phyloP scores from a whole-genome alignment of 768 basidiomycete species.

The Paxillus rubicundulus region DNA sequence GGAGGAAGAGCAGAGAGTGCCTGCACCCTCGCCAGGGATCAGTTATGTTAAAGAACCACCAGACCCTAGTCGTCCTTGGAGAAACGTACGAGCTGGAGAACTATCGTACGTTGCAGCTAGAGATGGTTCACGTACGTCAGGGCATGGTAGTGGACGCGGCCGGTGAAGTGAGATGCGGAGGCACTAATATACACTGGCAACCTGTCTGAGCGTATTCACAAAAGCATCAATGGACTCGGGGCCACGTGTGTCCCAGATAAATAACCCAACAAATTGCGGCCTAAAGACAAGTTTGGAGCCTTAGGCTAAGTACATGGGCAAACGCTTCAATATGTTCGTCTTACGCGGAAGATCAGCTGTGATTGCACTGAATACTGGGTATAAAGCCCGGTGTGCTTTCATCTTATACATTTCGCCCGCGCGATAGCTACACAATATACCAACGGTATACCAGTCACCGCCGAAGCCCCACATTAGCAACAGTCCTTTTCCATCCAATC shows the following conservation, averaged over 20 bases:
- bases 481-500: conserved; percentile 41
- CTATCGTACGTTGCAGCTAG: conserved; percentile 37
- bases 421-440: neutral
- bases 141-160: neutral
- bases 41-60: conserved; percentile 30
- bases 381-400: too few species aligned
- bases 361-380: too few species aligned
- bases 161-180: conserved; percentile 3
- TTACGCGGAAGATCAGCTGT: too few species aligned
- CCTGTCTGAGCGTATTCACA: too few species aligned
- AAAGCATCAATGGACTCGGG: too few species aligned
- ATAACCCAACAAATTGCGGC: neutral
- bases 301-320: too few species aligned
- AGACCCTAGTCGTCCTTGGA: conserved; percentile 41
- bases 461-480: conserved; percentile 26
- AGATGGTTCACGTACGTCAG: neutral
- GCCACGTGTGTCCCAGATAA: too few species aligned
- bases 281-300: neutral
- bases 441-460: conserved; percentile 8
- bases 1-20: conserved; percentile 40
- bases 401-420: conserved; percentile 2
- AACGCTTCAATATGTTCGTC: too few species aligned
- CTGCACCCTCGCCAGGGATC: conserved; percentile 37
- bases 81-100: conserved; percentile 36
- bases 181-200: too few species aligned